Percentiles rank a stretch among this genome's conserved stretches.
phyloP scores from a whole-genome alignment of 768 basidiomycete genomes.

The Suillus cothurnatus region DNA sequence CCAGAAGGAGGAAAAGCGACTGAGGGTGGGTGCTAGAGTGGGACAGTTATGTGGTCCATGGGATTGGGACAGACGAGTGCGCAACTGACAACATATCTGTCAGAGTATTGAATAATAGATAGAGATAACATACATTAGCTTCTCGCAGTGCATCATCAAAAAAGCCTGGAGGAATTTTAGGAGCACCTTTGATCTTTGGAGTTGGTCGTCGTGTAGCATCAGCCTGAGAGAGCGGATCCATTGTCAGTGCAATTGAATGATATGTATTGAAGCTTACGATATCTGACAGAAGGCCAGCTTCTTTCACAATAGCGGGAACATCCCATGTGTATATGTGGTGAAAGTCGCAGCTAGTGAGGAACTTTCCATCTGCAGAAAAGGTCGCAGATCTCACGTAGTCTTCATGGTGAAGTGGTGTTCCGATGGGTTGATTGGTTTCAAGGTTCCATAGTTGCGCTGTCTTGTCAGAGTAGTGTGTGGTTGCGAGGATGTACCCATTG shows the following conservation, averaged over 20 bases:
- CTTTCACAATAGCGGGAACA: too few relatives aligned
- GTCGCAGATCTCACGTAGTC: accelerated
- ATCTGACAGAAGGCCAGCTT: too few relatives aligned
- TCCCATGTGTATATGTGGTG: too few relatives aligned
- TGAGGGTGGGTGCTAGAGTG: neutral
- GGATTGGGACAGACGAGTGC: neutral
- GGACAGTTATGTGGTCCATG: neutral
- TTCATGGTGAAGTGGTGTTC: neutral
- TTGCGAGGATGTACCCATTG: too few relatives aligned
- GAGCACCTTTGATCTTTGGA: neutral
- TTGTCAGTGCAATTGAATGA: too few relatives aligned
- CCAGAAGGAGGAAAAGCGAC: neutral
- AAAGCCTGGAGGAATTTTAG: neutral
- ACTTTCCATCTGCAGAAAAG: neutral
- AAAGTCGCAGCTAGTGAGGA: too few relatives aligned
- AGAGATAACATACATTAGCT: neutral
- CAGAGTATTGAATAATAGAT: neutral
- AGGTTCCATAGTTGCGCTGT: neutral
- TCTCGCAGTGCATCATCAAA: neutral
- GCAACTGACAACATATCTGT: neutral
- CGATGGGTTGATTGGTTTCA: neutral
- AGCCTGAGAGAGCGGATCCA: too few relatives aligned
- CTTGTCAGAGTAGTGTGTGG: too few relatives aligned
- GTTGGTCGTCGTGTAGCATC: neutral
- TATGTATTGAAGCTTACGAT: too few relatives aligned